Conservation (phyloP, 1,284 basidiomycete species). For the Ceratobasidium sp. region DNA sequence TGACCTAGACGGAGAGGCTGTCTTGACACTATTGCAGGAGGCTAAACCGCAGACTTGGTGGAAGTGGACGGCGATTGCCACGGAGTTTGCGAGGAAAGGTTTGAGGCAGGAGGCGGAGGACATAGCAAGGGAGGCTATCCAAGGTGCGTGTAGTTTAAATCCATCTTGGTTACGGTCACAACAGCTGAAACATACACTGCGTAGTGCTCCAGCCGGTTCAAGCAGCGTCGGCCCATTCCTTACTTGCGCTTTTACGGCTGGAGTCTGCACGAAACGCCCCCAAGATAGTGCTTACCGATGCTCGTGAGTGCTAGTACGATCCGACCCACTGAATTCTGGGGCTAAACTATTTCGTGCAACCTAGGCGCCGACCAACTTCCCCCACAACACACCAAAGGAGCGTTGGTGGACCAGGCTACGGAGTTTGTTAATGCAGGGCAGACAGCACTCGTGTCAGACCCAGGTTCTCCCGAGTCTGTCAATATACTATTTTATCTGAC, state of each 20-base stretch:
- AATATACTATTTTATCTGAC: slow-evolving; percentile 70
- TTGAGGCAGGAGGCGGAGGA: slow-evolving; percentile 54
- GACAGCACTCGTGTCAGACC: slow-evolving; percentile 63
- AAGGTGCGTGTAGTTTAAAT: slow-evolving; percentile 50
- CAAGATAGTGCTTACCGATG: slow-evolving; percentile 75
- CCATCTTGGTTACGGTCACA: not conserved
- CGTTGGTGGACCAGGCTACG: slow-evolving; percentile 75
- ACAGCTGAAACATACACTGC: slow-evolving; percentile 54
- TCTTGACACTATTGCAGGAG: slow-evolving; percentile 54
- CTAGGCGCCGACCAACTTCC: slow-evolving; percentile 76
- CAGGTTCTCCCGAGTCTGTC: slow-evolving; percentile 57
- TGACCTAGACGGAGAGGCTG: slow-evolving; percentile 52
- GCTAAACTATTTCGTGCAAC: slow-evolving; percentile 46
- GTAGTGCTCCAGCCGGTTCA: slow-evolving; percentile 36
- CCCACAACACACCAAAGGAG: slow-evolving; percentile 71
- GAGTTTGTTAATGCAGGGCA: slow-evolving; percentile 74
- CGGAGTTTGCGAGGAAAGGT: slow-evolving; percentile 56
- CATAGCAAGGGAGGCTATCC: slow-evolving; percentile 54
- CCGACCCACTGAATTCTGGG: slow-evolving; percentile 20
- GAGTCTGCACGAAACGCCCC: slow-evolving; percentile 82
- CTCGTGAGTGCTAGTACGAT: slow-evolving; percentile 65
- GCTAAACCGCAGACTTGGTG: slow-evolving; percentile 57
- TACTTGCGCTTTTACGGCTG: slow-evolving; percentile 86
- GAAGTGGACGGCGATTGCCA: slow-evolving; percentile 53
- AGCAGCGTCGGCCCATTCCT: slow-evolving; percentile 70